Conservation (phyloP, 208 protist species). For the Tritrichomonas musculus region DNA sequence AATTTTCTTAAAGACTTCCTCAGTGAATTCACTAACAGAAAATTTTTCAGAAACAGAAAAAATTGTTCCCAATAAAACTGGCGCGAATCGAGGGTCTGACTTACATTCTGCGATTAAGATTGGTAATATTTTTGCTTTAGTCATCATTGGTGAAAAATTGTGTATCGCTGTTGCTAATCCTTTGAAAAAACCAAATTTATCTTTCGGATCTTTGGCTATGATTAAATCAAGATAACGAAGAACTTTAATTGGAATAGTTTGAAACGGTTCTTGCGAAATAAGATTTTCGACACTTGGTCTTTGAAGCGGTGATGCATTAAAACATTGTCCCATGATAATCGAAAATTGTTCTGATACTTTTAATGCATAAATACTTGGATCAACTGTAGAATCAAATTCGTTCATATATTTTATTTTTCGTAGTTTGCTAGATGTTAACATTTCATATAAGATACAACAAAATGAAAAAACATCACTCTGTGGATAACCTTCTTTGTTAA, state of each 20-base stretch:
- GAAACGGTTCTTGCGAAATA: background rate
- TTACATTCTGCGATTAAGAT: background rate
- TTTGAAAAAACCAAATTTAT: slow-evolving; percentile 31
- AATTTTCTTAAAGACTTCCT: background rate
- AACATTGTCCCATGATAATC: background rate
- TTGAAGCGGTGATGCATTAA: background rate
- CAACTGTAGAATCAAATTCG: background rate
- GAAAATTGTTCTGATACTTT: background rate
- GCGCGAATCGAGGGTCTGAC: background rate
- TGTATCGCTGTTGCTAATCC: background rate
- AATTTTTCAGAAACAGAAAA: slow-evolving; percentile 8
- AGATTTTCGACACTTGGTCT: background rate
- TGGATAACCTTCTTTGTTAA: background rate
- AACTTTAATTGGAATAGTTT: background rate
- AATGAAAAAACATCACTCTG: slow-evolving; percentile 23
- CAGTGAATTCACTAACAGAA: background rate
- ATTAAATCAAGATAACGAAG: background rate
- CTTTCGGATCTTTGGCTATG: slow-evolving; percentile 9
- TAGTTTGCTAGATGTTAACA: background rate
- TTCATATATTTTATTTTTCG: background rate
- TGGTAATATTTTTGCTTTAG: background rate
- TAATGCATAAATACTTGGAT: background rate
- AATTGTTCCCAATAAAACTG: background rate
- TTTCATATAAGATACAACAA: background rate
- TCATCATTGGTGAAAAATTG: slow-evolving; percentile 1